Evolutionary conservation across 2,329 filamentous ascomycete genomes (phyloP).

Genomic region (Xylariomycetidae sp.): DNA sequence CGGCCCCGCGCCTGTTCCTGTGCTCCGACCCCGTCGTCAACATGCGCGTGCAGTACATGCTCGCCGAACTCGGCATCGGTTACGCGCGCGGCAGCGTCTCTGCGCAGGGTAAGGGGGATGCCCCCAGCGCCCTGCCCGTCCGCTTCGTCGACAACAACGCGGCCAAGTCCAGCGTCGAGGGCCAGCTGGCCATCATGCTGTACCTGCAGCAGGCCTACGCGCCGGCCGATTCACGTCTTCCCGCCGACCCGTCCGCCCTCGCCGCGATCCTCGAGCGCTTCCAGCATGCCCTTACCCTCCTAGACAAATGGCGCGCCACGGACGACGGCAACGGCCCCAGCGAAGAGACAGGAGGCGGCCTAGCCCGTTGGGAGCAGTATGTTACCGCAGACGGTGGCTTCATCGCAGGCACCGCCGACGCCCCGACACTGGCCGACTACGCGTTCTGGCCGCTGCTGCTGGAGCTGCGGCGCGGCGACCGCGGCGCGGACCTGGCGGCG

Average conservation of each 20-base stretch:
- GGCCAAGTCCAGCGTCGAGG: conserved; percentile 39
- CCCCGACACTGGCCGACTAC: conserved; percentile 46
- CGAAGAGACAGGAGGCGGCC: conserved; percentile 26
- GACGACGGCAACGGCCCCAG: conserved; percentile 18
- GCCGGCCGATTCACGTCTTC: conserved; percentile 7
- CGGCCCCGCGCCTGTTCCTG: conserved; percentile 44
- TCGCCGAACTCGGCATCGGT: conserved; percentile 41
- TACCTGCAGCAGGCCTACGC: conserved; percentile 54
- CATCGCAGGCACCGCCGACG: conserved; percentile 39
- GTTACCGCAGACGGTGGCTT: conserved; percentile 33
- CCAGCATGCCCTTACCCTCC: conserved; percentile 33
- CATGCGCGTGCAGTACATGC: conserved; percentile 42
- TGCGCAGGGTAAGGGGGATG: conserved; percentile 5
- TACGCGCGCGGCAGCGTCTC: conserved; percentile 35
- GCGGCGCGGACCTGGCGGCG: conserved; percentile 7
- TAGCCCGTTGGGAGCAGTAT: conserved; percentile 36
- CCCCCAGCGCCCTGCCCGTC: conserved; percentile 27
- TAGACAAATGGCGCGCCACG: conserved; percentile 28
- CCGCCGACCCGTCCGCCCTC: conserved; percentile 25
- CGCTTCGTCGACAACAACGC: conserved; percentile 52
- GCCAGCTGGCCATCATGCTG: conserved; percentile 48
- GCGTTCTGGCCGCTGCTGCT: conserved; percentile 52
- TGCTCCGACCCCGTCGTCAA: conserved; percentile 43
- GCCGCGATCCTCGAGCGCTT: conserved; percentile 31
- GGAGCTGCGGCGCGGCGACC: conserved; percentile 11